phyloP scores from a whole-genome alignment of 1,139 yeast species.

The Arxiozyma slooffiae region DNA sequence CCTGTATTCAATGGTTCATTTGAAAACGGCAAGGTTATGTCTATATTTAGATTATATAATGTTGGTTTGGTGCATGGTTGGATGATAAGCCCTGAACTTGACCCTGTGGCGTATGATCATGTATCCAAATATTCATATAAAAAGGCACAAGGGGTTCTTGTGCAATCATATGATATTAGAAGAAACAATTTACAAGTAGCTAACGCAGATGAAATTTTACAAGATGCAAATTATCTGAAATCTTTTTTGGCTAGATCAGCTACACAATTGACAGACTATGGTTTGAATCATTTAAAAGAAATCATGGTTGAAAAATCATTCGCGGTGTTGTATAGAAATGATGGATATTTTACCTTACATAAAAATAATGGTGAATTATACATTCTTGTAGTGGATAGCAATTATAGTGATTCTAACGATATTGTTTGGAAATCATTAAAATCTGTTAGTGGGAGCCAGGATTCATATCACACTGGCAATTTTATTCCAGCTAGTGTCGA shows the following conservation, averaged over 20 bases:
- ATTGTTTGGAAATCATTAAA: constrained; percentile 72
- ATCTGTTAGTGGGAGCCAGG: constrained; percentile 56
- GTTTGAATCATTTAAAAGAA: constrained; percentile 39
- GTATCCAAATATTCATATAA: constrained; percentile 38
- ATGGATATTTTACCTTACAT: constrained; percentile 66
- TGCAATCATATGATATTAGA: constrained; percentile 32
- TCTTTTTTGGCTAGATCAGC: constrained; percentile 39
- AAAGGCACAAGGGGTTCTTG: constrained; percentile 36
- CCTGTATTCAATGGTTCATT: constrained; percentile 63
- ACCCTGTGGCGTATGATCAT: constrained; percentile 24
- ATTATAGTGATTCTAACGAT: constrained; percentile 39
- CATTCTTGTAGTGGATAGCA: constrained; percentile 59
- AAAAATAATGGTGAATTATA: constrained; percentile 46
- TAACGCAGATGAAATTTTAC: constrained; percentile 19
- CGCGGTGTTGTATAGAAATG: constrained; percentile 68
- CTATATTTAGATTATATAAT: constrained; percentile 37
- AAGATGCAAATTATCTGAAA: constrained; percentile 28
- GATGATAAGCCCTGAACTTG: constrained; percentile 34
- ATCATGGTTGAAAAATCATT: constrained; percentile 42
- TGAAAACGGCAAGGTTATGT: constrained; percentile 36
- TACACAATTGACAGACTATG: constrained; percentile 63
- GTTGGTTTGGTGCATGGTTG: constrained; percentile 44
- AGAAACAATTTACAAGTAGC: constrained; percentile 7
- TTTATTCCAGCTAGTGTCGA: constrained; percentile 36
- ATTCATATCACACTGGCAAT: constrained; percentile 54